Conservation (phyloP, 1,139 yeast genomes). For the Suhomyces maxii region DNA sequence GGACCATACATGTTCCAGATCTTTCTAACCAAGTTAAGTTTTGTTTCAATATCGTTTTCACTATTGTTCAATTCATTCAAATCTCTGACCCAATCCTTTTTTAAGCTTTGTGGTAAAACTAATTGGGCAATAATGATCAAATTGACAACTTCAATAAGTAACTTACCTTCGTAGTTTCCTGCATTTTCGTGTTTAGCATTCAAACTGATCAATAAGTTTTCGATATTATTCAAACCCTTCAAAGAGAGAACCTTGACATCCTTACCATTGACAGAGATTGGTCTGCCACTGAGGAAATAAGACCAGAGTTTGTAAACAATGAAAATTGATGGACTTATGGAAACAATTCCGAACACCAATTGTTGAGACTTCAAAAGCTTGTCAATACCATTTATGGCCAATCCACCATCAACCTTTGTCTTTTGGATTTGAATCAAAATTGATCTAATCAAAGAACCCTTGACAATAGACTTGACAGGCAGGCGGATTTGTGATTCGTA, state of each 20-base stretch:
- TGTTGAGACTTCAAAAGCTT: constrained; percentile 87
- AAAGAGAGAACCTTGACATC: constrained; percentile 46
- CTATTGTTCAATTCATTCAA: constrained; percentile 51
- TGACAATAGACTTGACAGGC: constrained; percentile 62
- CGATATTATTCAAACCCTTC: constrained; percentile 57
- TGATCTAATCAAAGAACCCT: constrained; percentile 74
- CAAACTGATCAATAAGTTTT: constrained; percentile 44
- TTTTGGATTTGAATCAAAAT: constrained; percentile 88
- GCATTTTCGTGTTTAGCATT: constrained; percentile 14
- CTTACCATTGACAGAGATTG: constrained; percentile 41
- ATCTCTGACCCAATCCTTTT: constrained; percentile 55
- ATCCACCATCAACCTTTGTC: constrained; percentile 91
- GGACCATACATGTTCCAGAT: constrained; percentile 56
- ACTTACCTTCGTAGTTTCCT: constrained; percentile 43
- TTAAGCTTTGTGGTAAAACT: constrained; percentile 48
- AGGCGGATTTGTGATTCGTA: constrained; percentile 75
- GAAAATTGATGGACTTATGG: constrained; percentile 77
- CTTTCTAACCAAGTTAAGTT: constrained; percentile 48
- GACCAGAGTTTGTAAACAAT: constrained; percentile 49
- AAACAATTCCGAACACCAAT: constrained; percentile 85
- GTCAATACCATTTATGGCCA: constrained; percentile 89
- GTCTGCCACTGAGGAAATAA: constrained; percentile 32
- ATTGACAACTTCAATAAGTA: constrained; percentile 58
- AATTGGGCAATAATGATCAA: constrained; percentile 49
- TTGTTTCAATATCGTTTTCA: constrained; percentile 27